A percentile compares a stretch with the other conserved stretches of the same genome.
Evolutionary conservation across 1,284 basidiomycete species (phyloP).

Genomic region (Marasmius fiardii): DNA sequence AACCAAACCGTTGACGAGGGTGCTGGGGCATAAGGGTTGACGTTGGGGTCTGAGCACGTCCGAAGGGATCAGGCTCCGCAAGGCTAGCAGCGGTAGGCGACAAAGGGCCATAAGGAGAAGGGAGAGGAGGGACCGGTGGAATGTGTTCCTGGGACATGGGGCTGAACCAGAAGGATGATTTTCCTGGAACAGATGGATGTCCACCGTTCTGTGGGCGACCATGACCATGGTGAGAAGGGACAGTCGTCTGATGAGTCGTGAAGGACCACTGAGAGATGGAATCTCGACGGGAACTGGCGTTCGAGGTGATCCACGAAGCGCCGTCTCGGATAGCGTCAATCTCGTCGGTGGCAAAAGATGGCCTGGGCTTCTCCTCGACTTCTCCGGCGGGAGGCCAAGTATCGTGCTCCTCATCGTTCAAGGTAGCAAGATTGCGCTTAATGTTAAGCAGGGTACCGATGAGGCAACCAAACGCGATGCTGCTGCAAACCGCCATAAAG

Average conservation of each 20-base stretch:
- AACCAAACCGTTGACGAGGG: constrained; percentile 47
- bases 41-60: constrained; percentile 35
- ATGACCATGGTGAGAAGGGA: constrained; percentile 31
- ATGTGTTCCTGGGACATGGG: constrained; percentile 40
- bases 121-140: constrained; percentile 63
- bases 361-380: constrained; percentile 48
- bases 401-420: constrained; percentile 43
- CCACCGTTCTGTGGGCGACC: constrained; percentile 36
- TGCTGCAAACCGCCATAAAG: constrained; percentile 49
- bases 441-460: constrained; percentile 58
- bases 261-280: constrained; percentile 69
- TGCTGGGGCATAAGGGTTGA: constrained; percentile 29
- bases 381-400: constrained; percentile 53
- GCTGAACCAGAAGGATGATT: constrained; percentile 61
- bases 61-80: constrained; percentile 60
- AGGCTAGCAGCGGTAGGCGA: constrained; percentile 38
- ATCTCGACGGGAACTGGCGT: constrained; percentile 50
- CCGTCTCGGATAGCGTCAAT: constrained; percentile 66
- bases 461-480: constrained; percentile 49
- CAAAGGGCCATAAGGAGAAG: constrained; percentile 49
- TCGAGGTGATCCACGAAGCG: constrained; percentile 72
- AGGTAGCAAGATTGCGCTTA: constrained; percentile 54
- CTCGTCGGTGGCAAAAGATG: constrained; percentile 64
- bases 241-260: constrained; percentile 55
- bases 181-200: constrained; percentile 47